Conservation (phyloP, 2,329 filamentous ascomycete genomes). For the Leptographium wingfieldii region DNA sequence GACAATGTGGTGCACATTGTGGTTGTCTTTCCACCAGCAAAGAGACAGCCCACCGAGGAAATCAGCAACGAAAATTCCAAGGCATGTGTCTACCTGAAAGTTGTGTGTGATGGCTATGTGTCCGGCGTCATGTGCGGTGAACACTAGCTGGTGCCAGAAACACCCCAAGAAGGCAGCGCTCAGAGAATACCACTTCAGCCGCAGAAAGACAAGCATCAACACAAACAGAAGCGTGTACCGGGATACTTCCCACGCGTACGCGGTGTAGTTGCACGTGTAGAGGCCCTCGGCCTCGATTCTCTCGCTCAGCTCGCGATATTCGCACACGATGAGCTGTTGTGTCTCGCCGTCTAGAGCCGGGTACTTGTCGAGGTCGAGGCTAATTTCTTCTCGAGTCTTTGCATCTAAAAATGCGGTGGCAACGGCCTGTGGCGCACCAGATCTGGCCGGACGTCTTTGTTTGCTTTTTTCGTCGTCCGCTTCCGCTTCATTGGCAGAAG, state of each 20-base stretch:
- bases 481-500: constrained; percentile 33
- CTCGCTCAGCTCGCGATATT: constrained; percentile 68
- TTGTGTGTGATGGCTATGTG: constrained; percentile 96
- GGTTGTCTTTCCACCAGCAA: constrained; percentile 94
- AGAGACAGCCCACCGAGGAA: constrained; percentile 80
- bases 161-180: constrained; percentile 66
- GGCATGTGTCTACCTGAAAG: constrained; percentile 68
- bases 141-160: constrained; percentile 91
- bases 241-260: constrained; percentile 61
- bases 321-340: constrained; percentile 63
- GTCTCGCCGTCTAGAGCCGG: constrained; percentile 61
- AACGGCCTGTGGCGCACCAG: background rate
- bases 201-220: constrained; percentile 49
- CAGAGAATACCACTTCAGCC: constrained; percentile 50
- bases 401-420: constrained; percentile 55
- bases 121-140: constrained; percentile 86
- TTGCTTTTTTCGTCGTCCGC: constrained; percentile 10
- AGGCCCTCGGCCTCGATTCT: constrained; percentile 62
- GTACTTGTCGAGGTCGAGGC: constrained; percentile 67
- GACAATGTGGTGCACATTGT: constrained; percentile 94
- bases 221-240: constrained; percentile 60
- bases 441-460: background rate
- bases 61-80: constrained; percentile 84
- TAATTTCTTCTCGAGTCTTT: constrained; percentile 61
- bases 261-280: constrained; percentile 71